Conservation (phyloP, 176 grass and related monocot species). For the Triticum dicoccoides region DNA sequence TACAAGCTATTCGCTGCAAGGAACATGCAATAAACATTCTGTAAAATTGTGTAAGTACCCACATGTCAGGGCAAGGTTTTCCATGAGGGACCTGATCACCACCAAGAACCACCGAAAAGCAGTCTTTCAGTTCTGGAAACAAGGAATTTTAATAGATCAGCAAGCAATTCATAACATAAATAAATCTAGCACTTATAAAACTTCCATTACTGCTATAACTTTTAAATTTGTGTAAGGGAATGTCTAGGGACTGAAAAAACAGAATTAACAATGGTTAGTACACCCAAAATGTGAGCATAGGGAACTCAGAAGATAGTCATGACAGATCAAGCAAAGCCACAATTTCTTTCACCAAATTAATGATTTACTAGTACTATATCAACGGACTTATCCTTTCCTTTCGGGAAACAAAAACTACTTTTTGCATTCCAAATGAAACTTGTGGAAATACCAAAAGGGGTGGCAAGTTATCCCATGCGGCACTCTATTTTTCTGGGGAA, state of each 20-base stretch:
- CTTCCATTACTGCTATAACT: neutral
- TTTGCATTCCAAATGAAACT: neutral
- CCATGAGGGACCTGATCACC: constrained; percentile 73
- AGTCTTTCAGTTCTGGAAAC: constrained; percentile 62
- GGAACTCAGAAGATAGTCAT: neutral
- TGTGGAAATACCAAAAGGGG: neutral
- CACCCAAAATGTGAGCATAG: neutral
- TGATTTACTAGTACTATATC: neutral
- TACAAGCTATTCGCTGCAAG: neutral
- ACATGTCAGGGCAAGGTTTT: constrained; percentile 93
- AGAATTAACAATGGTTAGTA: neutral
- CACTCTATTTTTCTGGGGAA: neutral
- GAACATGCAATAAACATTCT: neutral
- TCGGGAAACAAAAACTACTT: neutral
- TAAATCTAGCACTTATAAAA: neutral
- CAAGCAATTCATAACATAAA: neutral
- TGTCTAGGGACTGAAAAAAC: neutral
- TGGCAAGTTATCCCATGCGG: neutral
- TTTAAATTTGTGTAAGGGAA: neutral
- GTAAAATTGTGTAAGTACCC: constrained; percentile 13
- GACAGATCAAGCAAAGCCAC: neutral
- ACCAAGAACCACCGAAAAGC: constrained; percentile 87
- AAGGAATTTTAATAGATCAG: neutral
- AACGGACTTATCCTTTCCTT: neutral
- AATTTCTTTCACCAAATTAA: neutral